Evolutionary conservation across 208 protist species (phyloP), one percentile per base, ranked within the genome.

Genomic region (Tritrichomonas foetus): DNA sequence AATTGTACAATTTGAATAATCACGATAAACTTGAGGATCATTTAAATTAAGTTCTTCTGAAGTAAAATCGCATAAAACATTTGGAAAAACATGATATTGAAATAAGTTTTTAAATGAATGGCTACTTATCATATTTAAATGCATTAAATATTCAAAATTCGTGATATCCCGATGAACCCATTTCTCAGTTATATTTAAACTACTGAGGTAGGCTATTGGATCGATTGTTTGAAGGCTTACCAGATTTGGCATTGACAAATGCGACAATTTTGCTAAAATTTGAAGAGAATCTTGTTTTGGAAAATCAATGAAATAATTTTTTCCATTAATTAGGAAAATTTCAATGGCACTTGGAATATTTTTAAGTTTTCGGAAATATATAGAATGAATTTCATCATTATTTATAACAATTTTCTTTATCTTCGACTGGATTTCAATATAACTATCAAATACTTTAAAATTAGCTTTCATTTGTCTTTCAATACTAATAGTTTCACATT

Each of bases 71-170:
- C 95, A 55, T 33, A 99, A 93, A 9, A 96, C 94, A 93, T 94
- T 95, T 25, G 95, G 95, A 49, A 95, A 93, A 3, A 96, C 93
- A 3, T 94, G 95, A 74, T 96, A 96, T 96, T 99, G 98, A 13
- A 97, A 98, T 25, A 99, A 94, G 96, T 99, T 98, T 95, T 98
- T 99, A 94, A 98, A 96, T 0, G 97, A 97, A 41, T 98, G 96
- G 3, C 98, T 98, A 22, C 98, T 97, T 41, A 99, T 95, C 0
- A 97, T 97, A 95, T 99, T 99, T 39, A 99, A 96, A 66, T 97
- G 96, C 95, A 99, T 97, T 14, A 99, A 95, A 95, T 99, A 99
- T 33, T 99, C 98, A 96, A 99, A 99, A 95, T 99, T 99, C 16
- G 78, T 33, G 0, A 89, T 89, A 5, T 89, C 33, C 11, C 78